These are phyloP conservation scores for Xylaria longipes DNA, from an alignment of 495 filamentous ascomycete species.

Conservation along the genomic window DNA sequence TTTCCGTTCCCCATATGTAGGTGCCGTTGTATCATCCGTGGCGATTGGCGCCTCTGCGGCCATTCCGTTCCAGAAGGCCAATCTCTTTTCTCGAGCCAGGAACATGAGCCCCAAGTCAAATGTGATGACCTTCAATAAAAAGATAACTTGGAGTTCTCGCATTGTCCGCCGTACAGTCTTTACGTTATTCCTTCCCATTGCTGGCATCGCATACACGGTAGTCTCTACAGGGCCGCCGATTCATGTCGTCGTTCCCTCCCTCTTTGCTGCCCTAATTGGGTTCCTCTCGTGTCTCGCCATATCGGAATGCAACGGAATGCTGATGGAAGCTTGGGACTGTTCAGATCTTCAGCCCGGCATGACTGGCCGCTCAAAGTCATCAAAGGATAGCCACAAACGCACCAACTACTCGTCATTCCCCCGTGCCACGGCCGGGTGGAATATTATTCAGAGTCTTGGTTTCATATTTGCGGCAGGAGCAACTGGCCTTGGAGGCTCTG, in stretches of 20 bases:
- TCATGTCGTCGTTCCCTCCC: conserved; percentile 65
- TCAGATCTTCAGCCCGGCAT: conserved; percentile 70
- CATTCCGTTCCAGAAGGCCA: conserved; percentile 73
- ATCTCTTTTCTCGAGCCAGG: conserved; percentile 67
- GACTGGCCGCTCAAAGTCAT: conserved; percentile 59
- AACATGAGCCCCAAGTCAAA: conserved; percentile 60
- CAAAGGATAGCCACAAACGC: conserved; percentile 50
- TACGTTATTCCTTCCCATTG: conserved; percentile 66
- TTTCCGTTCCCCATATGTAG: conserved; percentile 66
- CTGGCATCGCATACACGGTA: conserved; percentile 68
- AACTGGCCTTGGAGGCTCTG: conserved; percentile 65
- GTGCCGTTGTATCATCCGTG: conserved; percentile 65
- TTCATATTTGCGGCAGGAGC: conserved; percentile 70
- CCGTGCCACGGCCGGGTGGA: conserved; percentile 73
- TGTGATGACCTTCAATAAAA: conserved; percentile 65
- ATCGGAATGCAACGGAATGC: conserved; percentile 74
- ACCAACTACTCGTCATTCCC: conserved; percentile 74
- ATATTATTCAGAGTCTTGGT: conserved; percentile 68
- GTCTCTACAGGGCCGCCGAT: conserved; percentile 63
- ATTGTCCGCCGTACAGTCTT: conserved; percentile 71
- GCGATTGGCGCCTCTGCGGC: conserved; percentile 70
- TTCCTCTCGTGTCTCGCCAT: conserved; percentile 75
- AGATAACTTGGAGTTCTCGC: conserved; percentile 69
- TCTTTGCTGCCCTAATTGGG: conserved; percentile 70
- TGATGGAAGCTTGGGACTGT: conserved; percentile 83